Evolutionary conservation across 805 yeast species (phyloP), one percentile per base, ranked within the genome.

Genomic region (Teunomyces gatunensis): DNA sequence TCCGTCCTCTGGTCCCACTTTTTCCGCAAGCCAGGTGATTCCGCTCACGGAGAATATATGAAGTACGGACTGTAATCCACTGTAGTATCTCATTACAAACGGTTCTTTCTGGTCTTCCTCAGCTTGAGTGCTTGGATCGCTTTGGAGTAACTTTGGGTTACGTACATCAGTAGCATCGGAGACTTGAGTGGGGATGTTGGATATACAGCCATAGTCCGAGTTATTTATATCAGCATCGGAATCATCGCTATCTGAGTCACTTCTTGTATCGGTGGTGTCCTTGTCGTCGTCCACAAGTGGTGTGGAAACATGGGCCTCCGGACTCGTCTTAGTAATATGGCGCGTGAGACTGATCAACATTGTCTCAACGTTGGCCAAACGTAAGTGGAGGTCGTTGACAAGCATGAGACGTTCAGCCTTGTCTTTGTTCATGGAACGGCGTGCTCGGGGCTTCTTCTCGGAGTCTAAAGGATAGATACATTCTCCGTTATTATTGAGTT

Each of bases 381-480:
- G 45, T 2, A 44, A 30, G 28, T 51, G 54, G 18, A 58, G 39
- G 9, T 44, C 48, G 9, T 45, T 39, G 17, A 50, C 50, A 6
- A 37, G 17, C 28, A 21, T 27, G 15, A 23, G 39, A 17, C 34
- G 39, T 11, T 39, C 43, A 2, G 27, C 27, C 40, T 33, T 39
- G 20, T 29, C 40, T n/a, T 45, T 45, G 20, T 35, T 35, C 39
- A 20, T 20, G 25, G 25, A 20, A 2, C 46, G 23, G 3, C 17
- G 46, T n/a, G 40, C 27, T 6, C 39, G 23, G 3, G 50, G 27
- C 33, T 59, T 55, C 39, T 60, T 59, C 47, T 57, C 56, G 33
- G 56, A 55, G 35, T 52, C 46, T 12, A 44, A 47, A 7, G 63
- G 53, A 37, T 56, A 55, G 27, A 51, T 49, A 42, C 67, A 62